Evolutionary conservation across 768 basidiomycete species (phyloP).

Genomic region (Leucocoprinus leucothites): DNA sequence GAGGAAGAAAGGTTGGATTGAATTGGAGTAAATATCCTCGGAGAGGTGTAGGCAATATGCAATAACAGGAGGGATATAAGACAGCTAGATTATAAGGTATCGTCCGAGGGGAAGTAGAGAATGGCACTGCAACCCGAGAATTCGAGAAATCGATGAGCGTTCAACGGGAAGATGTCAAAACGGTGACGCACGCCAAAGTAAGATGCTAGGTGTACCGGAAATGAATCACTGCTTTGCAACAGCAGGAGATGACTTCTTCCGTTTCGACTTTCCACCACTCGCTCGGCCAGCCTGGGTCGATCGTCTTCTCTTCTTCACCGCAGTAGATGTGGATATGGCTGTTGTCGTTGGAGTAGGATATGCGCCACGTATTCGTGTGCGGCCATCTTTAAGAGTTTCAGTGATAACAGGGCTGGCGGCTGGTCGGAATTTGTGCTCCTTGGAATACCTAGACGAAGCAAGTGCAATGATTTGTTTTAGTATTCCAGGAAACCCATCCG

Average conservation of each 20-base stretch:
- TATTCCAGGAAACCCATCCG: no score
- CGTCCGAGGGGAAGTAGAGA: no score
- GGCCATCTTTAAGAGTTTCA: conserved; percentile 18
- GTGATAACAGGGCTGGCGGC: conserved; percentile 21
- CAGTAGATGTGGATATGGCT: conserved; percentile 6
- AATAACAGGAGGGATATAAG: no score
- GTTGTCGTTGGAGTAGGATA: conserved; percentile 11
- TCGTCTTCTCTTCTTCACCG: conserved; percentile 8
- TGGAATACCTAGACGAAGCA: conserved; percentile 15
- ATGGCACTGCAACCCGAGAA: no score
- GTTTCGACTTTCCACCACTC: conserved; percentile 3
- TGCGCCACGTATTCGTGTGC: conserved; percentile 16
- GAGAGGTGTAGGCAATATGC: no score
- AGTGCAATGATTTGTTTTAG: not conserved
- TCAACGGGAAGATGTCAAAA: no score
- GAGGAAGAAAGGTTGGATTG: no score
- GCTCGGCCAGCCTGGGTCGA: not conserved
- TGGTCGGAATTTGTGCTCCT: conserved; percentile 19
- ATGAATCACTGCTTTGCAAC: not conserved
- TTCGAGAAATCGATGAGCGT: no score
- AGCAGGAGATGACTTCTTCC: conserved; percentile 1
- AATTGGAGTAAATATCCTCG: no score
- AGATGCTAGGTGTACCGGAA: no score
- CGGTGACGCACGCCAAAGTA: no score
- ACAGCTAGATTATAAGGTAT: no score